These are phyloP conservation scores for Cercospora sp. DNA, from an alignment of 2,329 filamentous ascomycete genomes.

Conservation along the genomic window DNA sequence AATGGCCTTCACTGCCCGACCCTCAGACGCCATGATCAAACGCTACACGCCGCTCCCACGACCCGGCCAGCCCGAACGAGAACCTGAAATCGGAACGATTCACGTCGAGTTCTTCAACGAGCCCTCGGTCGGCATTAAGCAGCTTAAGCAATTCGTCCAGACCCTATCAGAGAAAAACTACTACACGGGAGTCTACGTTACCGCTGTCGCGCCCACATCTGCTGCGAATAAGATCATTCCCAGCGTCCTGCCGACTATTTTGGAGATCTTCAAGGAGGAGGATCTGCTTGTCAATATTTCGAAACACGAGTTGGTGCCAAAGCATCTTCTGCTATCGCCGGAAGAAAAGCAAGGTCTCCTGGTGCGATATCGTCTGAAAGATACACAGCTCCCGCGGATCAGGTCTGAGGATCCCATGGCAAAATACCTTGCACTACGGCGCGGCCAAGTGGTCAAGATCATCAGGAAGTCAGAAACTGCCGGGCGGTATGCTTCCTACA, in stretches of 20 bases:
- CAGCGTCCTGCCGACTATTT: conserved; percentile 73
- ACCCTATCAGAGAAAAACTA: conserved; percentile 77
- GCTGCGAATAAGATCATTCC: conserved; percentile 85
- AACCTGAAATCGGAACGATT: conserved; percentile 74
- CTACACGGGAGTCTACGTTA: conserved; percentile 89
- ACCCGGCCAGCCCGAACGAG: conserved; percentile 59
- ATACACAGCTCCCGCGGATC: conserved; percentile 93
- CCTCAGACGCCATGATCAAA: conserved; percentile 77
- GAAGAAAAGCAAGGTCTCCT: conserved; percentile 87
- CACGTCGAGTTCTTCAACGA: conserved; percentile 91
- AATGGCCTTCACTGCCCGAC: conserved; percentile 86
- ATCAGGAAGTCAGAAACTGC: conserved; percentile 94
- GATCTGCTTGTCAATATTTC: conserved; percentile 98
- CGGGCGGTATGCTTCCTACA: conserved; percentile 93
- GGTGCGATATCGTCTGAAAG: conserved; percentile 90
- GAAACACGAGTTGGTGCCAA: conserved; percentile 92
- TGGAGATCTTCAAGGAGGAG: conserved; percentile 94
- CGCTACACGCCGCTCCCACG: conserved; percentile 75
- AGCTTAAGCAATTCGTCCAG: conserved; percentile 86
- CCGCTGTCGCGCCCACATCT: conserved; percentile 76
- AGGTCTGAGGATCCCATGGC: conserved; percentile 90
- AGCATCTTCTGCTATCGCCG: conserved; percentile 83
- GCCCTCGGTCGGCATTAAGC: conserved; percentile 79
- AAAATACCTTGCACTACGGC: conserved; percentile 83
- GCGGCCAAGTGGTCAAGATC: conserved; percentile 97